Base-by-base conservation (phyloP, 176 grass and related monocot genomes). In the Hsuehochloa calcarea region DNA sequence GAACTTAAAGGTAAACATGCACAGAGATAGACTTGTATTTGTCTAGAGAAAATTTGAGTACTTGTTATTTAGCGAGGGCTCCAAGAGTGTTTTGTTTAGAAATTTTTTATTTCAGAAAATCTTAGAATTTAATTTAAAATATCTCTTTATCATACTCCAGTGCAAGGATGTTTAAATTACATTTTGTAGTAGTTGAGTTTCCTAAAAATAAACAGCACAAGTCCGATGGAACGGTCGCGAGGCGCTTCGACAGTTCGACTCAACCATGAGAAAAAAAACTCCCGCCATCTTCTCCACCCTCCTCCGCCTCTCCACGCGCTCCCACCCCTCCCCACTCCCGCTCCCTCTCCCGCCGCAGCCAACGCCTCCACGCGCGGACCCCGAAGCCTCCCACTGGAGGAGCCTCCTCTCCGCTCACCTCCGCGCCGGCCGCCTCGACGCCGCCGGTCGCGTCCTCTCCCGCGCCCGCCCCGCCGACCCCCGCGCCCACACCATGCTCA, bases 401-500 rank as follows among this genome's bases (percentile, higher is more conserved):
- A 61, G 37, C 20, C 39, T 74, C 41, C 82, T 87, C 68, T 87
- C 54, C 6, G 68, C 31, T 16, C 84, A 84, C 49, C 62, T 92
- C 22, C 19, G 62, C 10, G 40, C 65, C 27, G 66, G 75, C 20
- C 46, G 74, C 27, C 68, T 92, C 12, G 90, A 92, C 9, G 91
- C 86, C 80, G 87, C 87, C 43, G 67, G 10, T 7, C 70, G 72
- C 65, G 29, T 92, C 15, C 86, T 92, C 20, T 67, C 49, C 62
- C 59, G 51, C 45, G 77, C 87, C 68, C 69, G 68, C 22, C 56
- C 43, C n/a, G 80, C 87, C 4, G 75, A 84, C 25, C 47, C 69
- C 50, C 70, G 80, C 11, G 80, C 87, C 20, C 89, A 70, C 84
- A 92, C 80, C 76, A 92, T 82, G 80, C 84, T 92, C 87, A 84